Percentiles rank a stretch among this genome's conserved stretches.
phyloP scores from a whole-genome alignment of 176 grass and related monocot genomes.

The Carex kokanica region DNA sequence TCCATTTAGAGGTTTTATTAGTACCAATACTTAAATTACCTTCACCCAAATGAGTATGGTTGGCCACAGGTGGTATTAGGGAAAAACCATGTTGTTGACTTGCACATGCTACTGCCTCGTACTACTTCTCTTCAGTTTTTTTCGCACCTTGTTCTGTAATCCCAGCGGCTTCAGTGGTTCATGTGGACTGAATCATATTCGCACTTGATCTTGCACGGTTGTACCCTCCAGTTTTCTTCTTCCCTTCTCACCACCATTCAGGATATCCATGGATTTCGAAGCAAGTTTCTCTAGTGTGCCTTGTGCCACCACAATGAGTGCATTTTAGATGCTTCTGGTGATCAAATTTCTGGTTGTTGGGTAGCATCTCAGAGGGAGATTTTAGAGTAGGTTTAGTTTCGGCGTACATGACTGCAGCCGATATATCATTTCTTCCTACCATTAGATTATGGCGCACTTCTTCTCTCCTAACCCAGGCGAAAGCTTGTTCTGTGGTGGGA shows the following conservation, averaged over 20 bases:
- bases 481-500: neutral
- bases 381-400: neutral
- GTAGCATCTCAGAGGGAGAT: neutral
- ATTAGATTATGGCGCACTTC: neutral
- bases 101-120: no score
- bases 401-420: neutral
- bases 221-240: neutral
- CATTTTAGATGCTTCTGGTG: neutral
- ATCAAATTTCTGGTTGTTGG: neutral
- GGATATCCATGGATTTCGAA: neutral
- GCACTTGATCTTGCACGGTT: neutral
- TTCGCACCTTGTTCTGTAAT: no score
- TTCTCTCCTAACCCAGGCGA: neutral
- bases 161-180: no score
- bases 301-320: neutral
- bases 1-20: neutral
- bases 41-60: neutral
- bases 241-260: neutral
- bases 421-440: neutral
- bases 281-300: neutral
- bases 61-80: neutral
- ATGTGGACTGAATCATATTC: no score
- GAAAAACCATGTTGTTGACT: neutral
- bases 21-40: neutral
- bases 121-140: neutral